phyloP scores from a whole-genome alignment of 768 basidiomycete species.

The Pleurotus sapidus region DNA sequence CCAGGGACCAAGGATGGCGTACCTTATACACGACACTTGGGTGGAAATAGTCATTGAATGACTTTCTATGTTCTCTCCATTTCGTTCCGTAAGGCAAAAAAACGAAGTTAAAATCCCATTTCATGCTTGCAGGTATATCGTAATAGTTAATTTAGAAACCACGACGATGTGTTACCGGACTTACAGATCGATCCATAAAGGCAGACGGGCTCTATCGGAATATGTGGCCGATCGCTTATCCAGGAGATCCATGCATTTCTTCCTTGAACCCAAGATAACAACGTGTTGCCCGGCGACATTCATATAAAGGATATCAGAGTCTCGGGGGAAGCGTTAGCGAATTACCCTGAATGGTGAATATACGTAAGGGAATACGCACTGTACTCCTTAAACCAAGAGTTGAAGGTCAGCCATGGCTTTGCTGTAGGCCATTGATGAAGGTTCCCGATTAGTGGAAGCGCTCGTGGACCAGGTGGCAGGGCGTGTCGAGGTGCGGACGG shows the following conservation, averaged over 20 bases:
- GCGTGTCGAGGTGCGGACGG: not conserved
- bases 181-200: slow-evolving; percentile 1
- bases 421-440: slow-evolving; percentile 13
- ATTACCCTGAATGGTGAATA: not conserved
- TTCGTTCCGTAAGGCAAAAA: slow-evolving; percentile 19
- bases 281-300: slow-evolving; percentile 5
- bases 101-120: slow-evolving; percentile 18
- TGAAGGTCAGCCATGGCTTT: slow-evolving; percentile 25
- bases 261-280: slow-evolving; percentile 10
- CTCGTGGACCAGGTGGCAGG: slow-evolving; percentile 14
- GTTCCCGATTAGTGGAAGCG: slow-evolving; percentile 19
- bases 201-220: slow-evolving; percentile 9
- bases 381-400: slow-evolving; percentile 28
- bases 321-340: not conserved
- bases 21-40: slow-evolving; percentile 12
- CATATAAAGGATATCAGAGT: slow-evolving; percentile 10
- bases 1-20: not conserved
- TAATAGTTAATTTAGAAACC: not conserved
- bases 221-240: slow-evolving; percentile 17
- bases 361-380: slow-evolving; percentile 12
- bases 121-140: not conserved
- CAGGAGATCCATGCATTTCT: slow-evolving; percentile 15
- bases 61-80: slow-evolving; percentile 20
- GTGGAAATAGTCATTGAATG: slow-evolving; percentile 23
- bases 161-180: not conserved